Conservation (phyloP, 108 stramenopile species). For the Cyclotella atomus region DNA sequence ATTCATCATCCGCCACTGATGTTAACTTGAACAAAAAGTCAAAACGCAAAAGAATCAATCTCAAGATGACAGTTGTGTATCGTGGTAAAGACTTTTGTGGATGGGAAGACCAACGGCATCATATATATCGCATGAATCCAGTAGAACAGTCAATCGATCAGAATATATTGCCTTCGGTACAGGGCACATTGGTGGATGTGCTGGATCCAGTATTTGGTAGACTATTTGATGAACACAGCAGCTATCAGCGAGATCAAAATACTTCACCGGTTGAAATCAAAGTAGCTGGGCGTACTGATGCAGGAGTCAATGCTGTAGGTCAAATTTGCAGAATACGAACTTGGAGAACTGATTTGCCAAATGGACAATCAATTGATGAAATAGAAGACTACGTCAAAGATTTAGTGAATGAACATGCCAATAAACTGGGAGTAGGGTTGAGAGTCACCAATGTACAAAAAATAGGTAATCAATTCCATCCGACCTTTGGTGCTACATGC, state of each 20-base stretch:
- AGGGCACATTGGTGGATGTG: constrained; percentile 63
- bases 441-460: constrained; percentile 33
- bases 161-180: constrained; percentile 59
- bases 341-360: constrained; percentile 8
- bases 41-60: constrained; percentile 50
- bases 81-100: constrained; percentile 78
- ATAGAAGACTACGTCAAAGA: constrained; percentile 29
- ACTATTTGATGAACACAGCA: background rate
- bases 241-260: background rate
- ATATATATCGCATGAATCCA: constrained; percentile 24
- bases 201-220: constrained; percentile 47
- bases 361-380: constrained; percentile 6
- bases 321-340: constrained; percentile 80
- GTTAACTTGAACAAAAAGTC: constrained; percentile 4
- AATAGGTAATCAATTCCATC: constrained; percentile 64
- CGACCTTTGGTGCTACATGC: constrained; percentile 68
- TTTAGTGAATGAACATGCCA: constrained; percentile 7
- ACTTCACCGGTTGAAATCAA: constrained; percentile 56
- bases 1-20: background rate
- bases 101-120: constrained; percentile 75
- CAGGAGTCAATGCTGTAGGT: constrained; percentile 72
- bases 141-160: constrained; percentile 1
- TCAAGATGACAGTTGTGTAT: constrained; percentile 67
- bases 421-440: constrained; percentile 2
- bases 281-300: constrained; percentile 81